Conservation (phyloP, 2,329 filamentous ascomycete genomes). For the Bipolaris victoriae region DNA sequence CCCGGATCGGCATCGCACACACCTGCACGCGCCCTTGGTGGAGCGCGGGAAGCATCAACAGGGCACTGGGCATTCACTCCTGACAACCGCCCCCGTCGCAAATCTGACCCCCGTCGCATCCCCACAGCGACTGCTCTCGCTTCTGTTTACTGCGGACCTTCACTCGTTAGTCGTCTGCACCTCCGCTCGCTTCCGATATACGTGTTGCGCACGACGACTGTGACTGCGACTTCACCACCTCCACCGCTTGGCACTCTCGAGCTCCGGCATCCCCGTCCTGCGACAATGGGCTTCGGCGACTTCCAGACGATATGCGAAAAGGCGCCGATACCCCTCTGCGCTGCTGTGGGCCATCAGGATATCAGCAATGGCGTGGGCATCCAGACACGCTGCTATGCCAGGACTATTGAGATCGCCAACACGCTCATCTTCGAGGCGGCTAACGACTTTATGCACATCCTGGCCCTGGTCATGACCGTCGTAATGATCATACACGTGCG, state of each 20-base stretch:
- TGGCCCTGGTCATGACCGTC: constrained; percentile 87
- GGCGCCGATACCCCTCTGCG: constrained; percentile 85
- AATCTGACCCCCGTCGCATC: constrained; percentile 28
- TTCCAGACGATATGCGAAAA: constrained; percentile 86
- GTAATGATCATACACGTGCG: constrained; percentile 97
- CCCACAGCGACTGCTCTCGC: constrained; percentile 28
- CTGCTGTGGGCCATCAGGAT: constrained; percentile 76
- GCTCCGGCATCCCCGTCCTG: constrained; percentile 8
- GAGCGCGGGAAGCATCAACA: constrained; percentile 19
- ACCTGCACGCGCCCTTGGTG: constrained; percentile 14
- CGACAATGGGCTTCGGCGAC: constrained; percentile 82
- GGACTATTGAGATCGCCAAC: constrained; percentile 94
- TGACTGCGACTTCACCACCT: constrained; percentile 8
- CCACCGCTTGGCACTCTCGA: constrained; percentile 19
- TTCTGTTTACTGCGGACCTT: constrained; percentile 26
- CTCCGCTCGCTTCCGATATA: constrained; percentile 14
- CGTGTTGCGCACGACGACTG: constrained; percentile 6
- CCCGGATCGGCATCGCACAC: not conserved
- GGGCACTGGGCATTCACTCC: constrained; percentile 37
- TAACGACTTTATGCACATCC: constrained; percentile 88
- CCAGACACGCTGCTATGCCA: constrained; percentile 88
- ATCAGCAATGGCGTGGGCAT: constrained; percentile 76
- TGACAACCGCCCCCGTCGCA: constrained; percentile 38
- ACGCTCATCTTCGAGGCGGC: constrained; percentile 98
- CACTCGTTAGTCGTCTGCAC: constrained; percentile 30